phyloP scores from a whole-genome alignment of 805 yeast genomes.

The Cyberlindnera veronae region DNA sequence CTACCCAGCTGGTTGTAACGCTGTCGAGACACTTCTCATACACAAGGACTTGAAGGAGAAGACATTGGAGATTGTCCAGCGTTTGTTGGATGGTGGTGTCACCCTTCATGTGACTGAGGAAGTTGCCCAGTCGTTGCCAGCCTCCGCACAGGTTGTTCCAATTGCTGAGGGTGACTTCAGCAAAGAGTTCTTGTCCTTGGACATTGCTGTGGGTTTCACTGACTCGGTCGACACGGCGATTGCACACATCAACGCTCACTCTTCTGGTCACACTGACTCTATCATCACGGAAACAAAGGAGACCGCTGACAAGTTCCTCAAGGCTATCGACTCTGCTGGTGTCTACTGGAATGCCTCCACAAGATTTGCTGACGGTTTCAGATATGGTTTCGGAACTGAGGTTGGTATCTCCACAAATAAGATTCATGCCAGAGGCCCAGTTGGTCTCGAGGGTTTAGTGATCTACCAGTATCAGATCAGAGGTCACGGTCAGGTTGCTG shows the following conservation, averaged over 20 bases:
- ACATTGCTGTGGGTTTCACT: conserved; percentile 70
- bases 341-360: conserved; percentile 98
- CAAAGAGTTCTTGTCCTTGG: conserved; percentile 79
- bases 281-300: conserved; percentile 75
- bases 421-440: conserved; percentile 98
- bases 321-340: conserved; percentile 91
- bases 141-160: conserved; percentile 34
- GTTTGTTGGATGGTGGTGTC: conserved; percentile 62
- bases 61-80: conserved; percentile 36
- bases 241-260: conserved; percentile 79
- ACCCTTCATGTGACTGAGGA: conserved; percentile 64
- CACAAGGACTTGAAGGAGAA: conserved; percentile 40
- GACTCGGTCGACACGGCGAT: conserved; percentile 68
- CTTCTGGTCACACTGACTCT: conserved; percentile 95
- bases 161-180: conserved; percentile 70
- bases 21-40: conserved; percentile 82
- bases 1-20: conserved; percentile 99
- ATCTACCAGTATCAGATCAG: conserved; percentile 91
- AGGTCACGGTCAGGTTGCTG: conserved; percentile 91
- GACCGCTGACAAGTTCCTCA: conserved; percentile 72
- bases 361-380: conserved; percentile 96
- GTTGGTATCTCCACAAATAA: conserved; percentile 97
- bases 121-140: conserved; percentile 32
- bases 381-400: conserved; percentile 98
- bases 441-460: conserved; percentile 94